Conservation (phyloP, 805 yeast species). For the Pichia pseudocactophila region DNA sequence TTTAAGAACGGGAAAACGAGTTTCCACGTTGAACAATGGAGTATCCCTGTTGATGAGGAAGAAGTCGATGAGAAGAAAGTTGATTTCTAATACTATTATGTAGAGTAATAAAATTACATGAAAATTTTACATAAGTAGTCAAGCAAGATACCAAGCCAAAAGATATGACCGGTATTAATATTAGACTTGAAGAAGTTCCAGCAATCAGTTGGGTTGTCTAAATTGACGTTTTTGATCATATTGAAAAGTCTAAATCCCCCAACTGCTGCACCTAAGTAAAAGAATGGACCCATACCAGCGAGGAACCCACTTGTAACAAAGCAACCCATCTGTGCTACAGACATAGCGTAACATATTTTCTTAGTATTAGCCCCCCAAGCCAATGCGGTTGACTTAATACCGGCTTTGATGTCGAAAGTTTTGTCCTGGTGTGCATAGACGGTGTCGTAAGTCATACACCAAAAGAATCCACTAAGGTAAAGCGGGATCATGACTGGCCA, state of each 20-base stretch:
- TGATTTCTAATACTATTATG: constrained; percentile 1
- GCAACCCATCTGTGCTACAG: constrained; percentile 58
- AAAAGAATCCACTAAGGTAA: constrained; percentile 65
- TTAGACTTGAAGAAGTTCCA: constrained; percentile 75
- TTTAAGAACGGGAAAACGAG: constrained; percentile 76
- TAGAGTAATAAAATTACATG: constrained; percentile 22
- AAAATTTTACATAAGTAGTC: constrained; percentile 50
- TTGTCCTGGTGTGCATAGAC: constrained; percentile 98
- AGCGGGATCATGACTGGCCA: constrained; percentile 70
- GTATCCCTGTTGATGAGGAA: constrained; percentile 93
- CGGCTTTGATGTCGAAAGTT: constrained; percentile 76
- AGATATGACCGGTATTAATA: constrained; percentile 63
- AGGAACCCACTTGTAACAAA: constrained; percentile 61
- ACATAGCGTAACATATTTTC: constrained; percentile 53
- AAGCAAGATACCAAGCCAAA: constrained; percentile 55
- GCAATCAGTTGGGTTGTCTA: constrained; percentile 73
- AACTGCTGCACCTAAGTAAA: constrained; percentile 51
- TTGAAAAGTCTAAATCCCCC: constrained; percentile 61
- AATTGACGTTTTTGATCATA: constrained; percentile 66
- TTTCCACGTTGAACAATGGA: constrained; percentile 89
- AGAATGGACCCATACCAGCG: constrained; percentile 84
- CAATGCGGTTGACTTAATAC: constrained; percentile 90
- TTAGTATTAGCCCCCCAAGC: constrained; percentile 85
- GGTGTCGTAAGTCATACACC: constrained; percentile 97
- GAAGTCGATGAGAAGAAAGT: constrained; percentile 9